Evolutionary conservation across 2,329 filamentous ascomycete genomes (phyloP).

Genomic region (Pseudonectria buxi): DNA sequence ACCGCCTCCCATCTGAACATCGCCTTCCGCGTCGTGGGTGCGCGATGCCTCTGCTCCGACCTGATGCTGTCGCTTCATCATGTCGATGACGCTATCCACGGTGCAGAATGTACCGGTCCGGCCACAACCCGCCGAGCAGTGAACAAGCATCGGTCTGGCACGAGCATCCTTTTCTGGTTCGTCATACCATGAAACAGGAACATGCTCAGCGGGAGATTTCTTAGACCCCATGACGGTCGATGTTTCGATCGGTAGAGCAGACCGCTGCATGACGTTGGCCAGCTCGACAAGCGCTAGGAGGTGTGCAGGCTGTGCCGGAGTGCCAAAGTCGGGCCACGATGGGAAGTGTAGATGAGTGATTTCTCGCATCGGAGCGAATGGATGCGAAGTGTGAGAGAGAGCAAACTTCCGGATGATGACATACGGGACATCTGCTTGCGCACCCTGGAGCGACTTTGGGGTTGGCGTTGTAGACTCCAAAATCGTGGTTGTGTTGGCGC

Average conservation of each 20-base stretch:
- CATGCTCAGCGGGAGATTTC: slow-evolving; percentile 20
- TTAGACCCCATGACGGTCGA: slow-evolving; percentile 27
- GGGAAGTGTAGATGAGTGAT: slow-evolving; percentile 93
- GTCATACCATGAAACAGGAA: slow-evolving; percentile 42
- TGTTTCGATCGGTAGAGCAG: slow-evolving; percentile 42
- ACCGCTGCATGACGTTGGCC: slow-evolving; percentile 66
- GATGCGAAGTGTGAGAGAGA: slow-evolving; percentile 66
- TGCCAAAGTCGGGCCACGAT: slow-evolving; percentile 95
- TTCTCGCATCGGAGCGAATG: slow-evolving; percentile 81
- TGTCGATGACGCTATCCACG: slow-evolving; percentile 90
- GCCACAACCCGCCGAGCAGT: slow-evolving; percentile 93
- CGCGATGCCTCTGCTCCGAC: slow-evolving; percentile 21
- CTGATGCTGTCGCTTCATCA: slow-evolving; percentile 78
- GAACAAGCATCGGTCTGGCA: slow-evolving; percentile 73
- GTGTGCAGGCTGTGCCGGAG: slow-evolving; percentile 81
- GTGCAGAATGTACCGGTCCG: slow-evolving; percentile 96
- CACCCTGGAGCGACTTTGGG: slow-evolving; percentile 17
- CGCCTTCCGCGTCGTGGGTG: slow-evolving; percentile 32
- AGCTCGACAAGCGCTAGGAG: slow-evolving; percentile 85
- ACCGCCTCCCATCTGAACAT: slow-evolving; percentile 37
- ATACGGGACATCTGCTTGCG: slow-evolving; percentile 55
- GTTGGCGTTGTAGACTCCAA: slow-evolving; percentile 29
- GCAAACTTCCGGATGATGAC: slow-evolving; percentile 85
- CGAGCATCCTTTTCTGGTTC: slow-evolving; percentile 51
- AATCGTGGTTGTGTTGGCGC: slow-evolving; percentile 48